Evolutionary conservation across 192 early-diverging fungal species (phyloP).

Genomic region (Martensiomyces pterosporus): DNA sequence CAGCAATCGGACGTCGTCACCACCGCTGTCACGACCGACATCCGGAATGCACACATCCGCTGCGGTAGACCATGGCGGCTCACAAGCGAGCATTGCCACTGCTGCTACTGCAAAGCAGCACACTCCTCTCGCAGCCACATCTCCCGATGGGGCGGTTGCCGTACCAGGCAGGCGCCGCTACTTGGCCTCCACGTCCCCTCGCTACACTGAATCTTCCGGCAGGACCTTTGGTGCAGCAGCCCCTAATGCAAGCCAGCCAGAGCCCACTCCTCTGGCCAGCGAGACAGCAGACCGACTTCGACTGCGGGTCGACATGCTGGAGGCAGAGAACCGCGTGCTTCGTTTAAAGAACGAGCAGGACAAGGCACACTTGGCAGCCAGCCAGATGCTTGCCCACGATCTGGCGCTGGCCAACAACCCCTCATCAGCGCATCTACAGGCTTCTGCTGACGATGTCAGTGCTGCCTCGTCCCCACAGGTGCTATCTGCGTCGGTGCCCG

Average conservation of each 20-base stretch:
- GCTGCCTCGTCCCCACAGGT: too few relatives aligned
- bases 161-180: too few relatives aligned
- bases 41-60: constrained; percentile 18
- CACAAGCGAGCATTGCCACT: constrained; percentile 1
- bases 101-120: too few relatives aligned
- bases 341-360: constrained; percentile 64
- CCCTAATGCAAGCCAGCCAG: too few relatives aligned
- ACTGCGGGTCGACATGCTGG: constrained; percentile 60
- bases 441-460: not conserved
- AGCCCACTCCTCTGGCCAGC: too few relatives aligned
- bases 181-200: too few relatives aligned
- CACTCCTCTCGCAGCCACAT: too few relatives aligned
- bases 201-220: too few relatives aligned
- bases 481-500: not conserved
- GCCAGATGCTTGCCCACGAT: constrained; percentile 55
- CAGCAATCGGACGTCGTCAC: constrained; percentile 39
- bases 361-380: constrained; percentile 51
- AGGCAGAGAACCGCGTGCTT: constrained; percentile 67
- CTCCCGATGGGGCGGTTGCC: too few relatives aligned
- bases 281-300: constrained; percentile 64
- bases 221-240: too few relatives aligned
- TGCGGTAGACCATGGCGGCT: not conserved
- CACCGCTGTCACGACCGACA: constrained; percentile 28
- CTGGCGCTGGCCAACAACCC: constrained; percentile 22
- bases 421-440: constrained; percentile 11